Base-by-base conservation (phyloP, 2,329 filamentous ascomycete genomes). In the Colletotrichum scovillei region DNA sequence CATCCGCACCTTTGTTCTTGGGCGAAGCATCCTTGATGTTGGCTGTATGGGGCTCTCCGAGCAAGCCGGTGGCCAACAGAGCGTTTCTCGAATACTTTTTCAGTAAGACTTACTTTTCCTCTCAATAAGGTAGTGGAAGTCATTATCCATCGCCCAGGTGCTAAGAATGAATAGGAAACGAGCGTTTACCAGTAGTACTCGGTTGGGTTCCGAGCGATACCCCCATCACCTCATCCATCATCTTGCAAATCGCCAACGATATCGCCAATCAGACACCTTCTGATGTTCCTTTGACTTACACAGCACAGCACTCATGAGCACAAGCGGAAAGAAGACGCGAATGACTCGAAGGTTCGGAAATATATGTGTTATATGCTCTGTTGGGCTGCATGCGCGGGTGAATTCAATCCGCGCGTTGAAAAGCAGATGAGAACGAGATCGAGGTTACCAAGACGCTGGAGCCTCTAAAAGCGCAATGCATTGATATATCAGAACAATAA, bases 21-120 rank as follows among this genome's bases (percentile, higher is more conserved):
- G 88, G 88, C 6, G 88, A 90, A 78, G 76, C 87, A 0, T 82
- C 84, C 4, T 87, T 87, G 3, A 85, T 85, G 1, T 80, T 89
- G n/a, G 79, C 88, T 14, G 83, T 82, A 0, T 86, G 89, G 64
- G 88, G 88, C 0, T 82, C 88, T 75, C 77, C 82, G 4, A 70
- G 78, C 0, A 62, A 77, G 0, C 82, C 79, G 0, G 86, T 81
- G 0, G 87, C 86, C 1, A 78, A 83, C 4, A 78, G 82, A 63
- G 76, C 76, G 0, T 73, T 84, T 11, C 81, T 88, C 0, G 82
- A 85, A 59, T 88, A 84, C 63, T 86, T 87, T 72, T 87, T 88
- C 68, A 78, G 85, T 86, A 75, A 76, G 83, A 77, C 12, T 60
- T 22, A 12, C 3, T 1, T 8, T 5, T 1, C 6, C 5, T 42